Evolutionary conservation across 768 basidiomycete genomes (phyloP), one percentile per base, ranked within the genome.

Genomic region (Dacryopinax primogenitus): DNA sequence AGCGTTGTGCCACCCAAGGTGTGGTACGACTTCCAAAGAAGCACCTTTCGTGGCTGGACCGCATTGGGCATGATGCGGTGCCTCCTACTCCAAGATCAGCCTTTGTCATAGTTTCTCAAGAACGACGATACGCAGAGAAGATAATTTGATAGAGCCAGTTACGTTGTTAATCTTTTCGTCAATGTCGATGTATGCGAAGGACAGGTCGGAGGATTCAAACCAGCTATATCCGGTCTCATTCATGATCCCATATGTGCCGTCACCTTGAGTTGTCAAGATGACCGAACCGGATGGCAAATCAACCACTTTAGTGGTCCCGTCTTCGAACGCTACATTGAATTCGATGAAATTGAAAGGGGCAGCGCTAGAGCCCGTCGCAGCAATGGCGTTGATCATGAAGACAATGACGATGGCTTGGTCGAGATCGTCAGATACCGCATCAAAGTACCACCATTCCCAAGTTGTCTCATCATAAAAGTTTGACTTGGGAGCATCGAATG

Each of bases 261-360:
- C 51, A 4, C 51, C 51, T 23, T 28, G 26, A 9, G 51, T 58
- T 30, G 51, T 58, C 51, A 58, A 28, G 32, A 58, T 58, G 26
- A 58, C 32, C 4, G 51, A 13, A 23, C 32, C 4, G 13, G 51
- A 58, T 3, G 51, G 51, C 3, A 58, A 23, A 11, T 11, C 12
- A 9, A 30, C 3, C 9, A 30, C 51, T 28, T 13, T 30, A 6
- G 32, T 23, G 26, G 13, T 28, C 9, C 51, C 51, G 32, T 58
- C 26, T 3, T 23, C 4, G 13, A 58, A 30, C 51, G 26, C 26
- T 21, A 58, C 26, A 18, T 58, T 58, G 51, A 58, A 23, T 58
- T 58, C 51, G 51, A 58, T 58, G 30, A 58, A 58, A 30, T 58
- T 58, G 51, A 58, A 58, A 18, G 51, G 51, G 13, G 26, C 4